Evolutionary conservation across 352 stramenopile genomes (phyloP).

Genomic region (Globisporangium paddicum): DNA sequence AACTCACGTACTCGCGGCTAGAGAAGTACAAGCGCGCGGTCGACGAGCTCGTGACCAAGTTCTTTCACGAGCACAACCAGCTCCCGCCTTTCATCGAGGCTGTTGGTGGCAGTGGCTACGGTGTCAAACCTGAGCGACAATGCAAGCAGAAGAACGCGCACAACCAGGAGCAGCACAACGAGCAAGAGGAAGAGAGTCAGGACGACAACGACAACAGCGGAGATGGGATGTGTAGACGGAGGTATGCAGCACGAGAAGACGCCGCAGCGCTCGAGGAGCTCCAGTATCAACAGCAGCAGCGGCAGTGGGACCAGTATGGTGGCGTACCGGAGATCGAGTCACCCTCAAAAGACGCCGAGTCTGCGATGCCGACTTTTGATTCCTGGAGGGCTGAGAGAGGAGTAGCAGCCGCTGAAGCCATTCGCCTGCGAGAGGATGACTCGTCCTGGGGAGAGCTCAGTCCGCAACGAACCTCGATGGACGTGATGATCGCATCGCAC

Average conservation of each 20-base stretch:
- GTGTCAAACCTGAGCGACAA: not conserved
- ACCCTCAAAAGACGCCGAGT: conserved; percentile 6
- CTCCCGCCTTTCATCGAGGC: conserved; percentile 57
- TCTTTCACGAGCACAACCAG: conserved; percentile 43
- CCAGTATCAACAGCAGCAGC: not conserved
- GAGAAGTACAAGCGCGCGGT: conserved; percentile 54
- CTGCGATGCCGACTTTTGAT: conserved; percentile 18
- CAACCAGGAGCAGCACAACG: conserved; percentile 25
- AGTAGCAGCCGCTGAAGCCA: not conserved
- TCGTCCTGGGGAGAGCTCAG: not conserved
- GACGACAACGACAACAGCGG: not conserved
- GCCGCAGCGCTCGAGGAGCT: conserved; percentile 9
- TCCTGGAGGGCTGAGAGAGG: conserved; percentile 16
- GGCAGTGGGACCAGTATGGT: conserved; percentile 15
- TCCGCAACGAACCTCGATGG: conserved; percentile 3
- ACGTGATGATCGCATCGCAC: conserved; percentile 10
- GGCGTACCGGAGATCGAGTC: conserved; percentile 11
- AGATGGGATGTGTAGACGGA: not conserved
- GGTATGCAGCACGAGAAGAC: conserved; percentile 10
- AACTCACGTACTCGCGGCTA: conserved; percentile 55
- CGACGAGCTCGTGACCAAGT: conserved; percentile 57
- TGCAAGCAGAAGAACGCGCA: conserved; percentile 8
- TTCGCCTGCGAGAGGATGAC: not conserved
- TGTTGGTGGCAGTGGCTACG: conserved; percentile 8
- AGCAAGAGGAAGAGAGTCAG: conserved; percentile 22